Evolutionary conservation across 2,329 filamentous ascomycete species (phyloP), one percentile per base, ranked within the genome.

Genomic region (Penicillium sumatraense): DNA sequence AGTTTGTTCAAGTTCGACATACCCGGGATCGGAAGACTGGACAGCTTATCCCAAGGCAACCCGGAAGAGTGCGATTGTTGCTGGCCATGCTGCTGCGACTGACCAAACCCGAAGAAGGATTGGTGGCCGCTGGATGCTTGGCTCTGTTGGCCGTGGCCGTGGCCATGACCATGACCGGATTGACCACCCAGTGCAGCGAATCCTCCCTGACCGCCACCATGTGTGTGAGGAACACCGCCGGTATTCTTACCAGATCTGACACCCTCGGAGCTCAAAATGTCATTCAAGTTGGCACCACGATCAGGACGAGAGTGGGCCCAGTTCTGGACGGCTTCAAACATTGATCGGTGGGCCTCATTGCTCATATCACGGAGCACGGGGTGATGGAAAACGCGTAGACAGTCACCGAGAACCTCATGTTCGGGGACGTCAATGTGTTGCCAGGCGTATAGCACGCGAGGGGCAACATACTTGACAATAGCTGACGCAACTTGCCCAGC

Each of bases 371-470:
- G 88, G 26, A 91, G 80, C 6, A 89, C 89, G 1, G 95, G 95
- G 70, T 99, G 95, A 72, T 99, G 95, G 78, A 98, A 96, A 10
- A 91, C 87, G 21, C 85, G 85, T 44, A 92, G 78, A 36, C 96
- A 86, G 63, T 98, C 93, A 59, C 90, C 81, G 59, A 93, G 81
- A 0, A 98, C 89, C 73, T 96, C 89, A 33, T 96, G 85, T 3
- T 95, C 88, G 0, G 91, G 86, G 0, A 96, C 87, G 40, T 88
- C 86, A 2, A 89, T 85, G 70, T 98, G 90, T 61, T 98, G 90
- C 91, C 93, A 98, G 3, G 93, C 93, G 69, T 93, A 96, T 18
- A 99, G 81, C 45, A 98, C 79, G 29, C 93, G 89, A 2, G 93
- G 93, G 1, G 92, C 90, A 27, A 89, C 86, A 66, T 96, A 98